A percentile compares a stretch with the other conserved stretches of the same genome.
Conservation (phyloP, 352 stramenopile genomes). For the Pythium rishiriense region DNA sequence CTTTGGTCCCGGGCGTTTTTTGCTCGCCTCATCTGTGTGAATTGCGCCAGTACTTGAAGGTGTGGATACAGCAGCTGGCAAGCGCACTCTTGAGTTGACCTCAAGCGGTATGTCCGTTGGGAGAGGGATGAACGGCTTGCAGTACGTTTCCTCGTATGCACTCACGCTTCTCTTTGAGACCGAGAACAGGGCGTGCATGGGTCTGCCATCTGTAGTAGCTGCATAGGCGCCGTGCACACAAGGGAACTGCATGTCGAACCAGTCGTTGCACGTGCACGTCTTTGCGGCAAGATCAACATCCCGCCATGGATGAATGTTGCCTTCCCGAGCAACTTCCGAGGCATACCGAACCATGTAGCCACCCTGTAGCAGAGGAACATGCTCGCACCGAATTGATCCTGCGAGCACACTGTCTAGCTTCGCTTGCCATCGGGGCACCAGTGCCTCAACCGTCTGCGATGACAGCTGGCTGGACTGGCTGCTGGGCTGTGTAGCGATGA, state of each 20-base stretch:
- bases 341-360: not conserved
- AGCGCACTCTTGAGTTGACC: too few relatives aligned
- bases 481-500: too few relatives aligned
- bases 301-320: not conserved
- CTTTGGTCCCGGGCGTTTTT: not conserved
- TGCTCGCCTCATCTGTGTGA: too few relatives aligned
- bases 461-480: not conserved
- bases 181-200: not conserved
- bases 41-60: too few relatives aligned
- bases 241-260: not conserved
- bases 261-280: not conserved
- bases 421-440: not conserved
- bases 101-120: too few relatives aligned
- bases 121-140: too few relatives aligned
- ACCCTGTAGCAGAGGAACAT: not conserved
- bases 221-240: not conserved
- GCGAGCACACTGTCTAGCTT: not conserved
- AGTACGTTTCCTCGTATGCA: too few relatives aligned
- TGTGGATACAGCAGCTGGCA: too few relatives aligned
- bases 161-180: not conserved
- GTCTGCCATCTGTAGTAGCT: not conserved
- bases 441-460: not conserved
- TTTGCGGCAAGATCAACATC: not conserved
- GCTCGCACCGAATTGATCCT: not conserved
- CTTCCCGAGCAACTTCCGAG: not conserved